Conservation (phyloP, 108 stramenopile species). For the Cyclotella baltica region DNA sequence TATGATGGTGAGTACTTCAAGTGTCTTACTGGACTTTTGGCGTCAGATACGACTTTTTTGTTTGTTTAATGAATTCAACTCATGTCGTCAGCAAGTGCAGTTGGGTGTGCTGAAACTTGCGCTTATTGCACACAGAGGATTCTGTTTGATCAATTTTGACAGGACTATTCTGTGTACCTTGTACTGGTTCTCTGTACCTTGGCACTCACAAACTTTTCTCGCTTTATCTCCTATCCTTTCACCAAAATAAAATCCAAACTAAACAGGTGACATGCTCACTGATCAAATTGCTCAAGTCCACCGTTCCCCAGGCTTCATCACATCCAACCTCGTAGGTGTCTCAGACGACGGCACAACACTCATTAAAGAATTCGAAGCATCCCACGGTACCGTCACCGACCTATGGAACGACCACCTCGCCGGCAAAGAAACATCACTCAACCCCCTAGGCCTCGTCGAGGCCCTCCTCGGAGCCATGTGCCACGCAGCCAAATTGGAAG, state of each 20-base stretch:
- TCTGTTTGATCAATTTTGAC: no score
- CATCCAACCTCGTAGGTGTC: slow-evolving; percentile 94
- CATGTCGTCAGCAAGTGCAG: no score
- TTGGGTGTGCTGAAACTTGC: no score
- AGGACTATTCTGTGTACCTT: no score
- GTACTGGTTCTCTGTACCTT: no score
- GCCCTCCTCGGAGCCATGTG: slow-evolving; percentile 96
- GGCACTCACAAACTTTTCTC: no score
- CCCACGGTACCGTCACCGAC: slow-evolving; percentile 97
- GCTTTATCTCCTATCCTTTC: slow-evolving; percentile 3
- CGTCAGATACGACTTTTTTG: no score
- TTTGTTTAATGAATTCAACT: not conserved
- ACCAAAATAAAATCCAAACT: slow-evolving; percentile 1
- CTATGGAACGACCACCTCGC: slow-evolving; percentile 95
- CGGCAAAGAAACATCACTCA: slow-evolving; percentile 96
- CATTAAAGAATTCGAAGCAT: slow-evolving; percentile 96
- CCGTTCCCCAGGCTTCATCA: slow-evolving; percentile 98
- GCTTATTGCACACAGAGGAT: no score
- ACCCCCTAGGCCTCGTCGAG: slow-evolving; percentile 96
- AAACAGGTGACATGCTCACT: slow-evolving; percentile 76
- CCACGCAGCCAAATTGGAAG: slow-evolving; percentile 88
- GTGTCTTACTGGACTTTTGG: no score
- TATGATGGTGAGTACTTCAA: slow-evolving; percentile 89
- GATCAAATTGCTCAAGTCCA: slow-evolving; percentile 99
- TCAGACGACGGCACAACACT: slow-evolving; percentile 87